Evolutionary conservation across 1,139 yeast genomes (phyloP), one percentile per base, ranked within the genome.

Genomic region (Yamadazyma siamensis): DNA sequence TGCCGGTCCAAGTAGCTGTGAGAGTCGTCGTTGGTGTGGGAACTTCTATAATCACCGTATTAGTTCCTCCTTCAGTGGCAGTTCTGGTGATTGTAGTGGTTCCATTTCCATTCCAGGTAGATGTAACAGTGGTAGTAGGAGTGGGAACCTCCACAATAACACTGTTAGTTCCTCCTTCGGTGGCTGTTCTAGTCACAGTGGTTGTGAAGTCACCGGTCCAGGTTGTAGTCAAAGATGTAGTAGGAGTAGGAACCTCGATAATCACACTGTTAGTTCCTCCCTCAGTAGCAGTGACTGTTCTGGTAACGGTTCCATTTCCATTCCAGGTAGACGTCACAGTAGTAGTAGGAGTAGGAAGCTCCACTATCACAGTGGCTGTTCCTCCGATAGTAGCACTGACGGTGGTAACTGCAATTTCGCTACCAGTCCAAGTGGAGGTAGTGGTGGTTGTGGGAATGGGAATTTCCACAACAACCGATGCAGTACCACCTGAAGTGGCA

Each of bases 181-280:
- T 18, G 10, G 20, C 35, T 3, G 47, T 37, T 6, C 20, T 15
- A 8, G 44, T 35, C n/a, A n/a, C n/a, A 14, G 40, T 39, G 19
- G 25, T 34, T 11, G 55, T 53, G 14, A 40, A 26, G 25, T 7
- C 20, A 18, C 20, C 20, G 10, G 20, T 29, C 25, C 32, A 21
- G 14, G 22, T 34, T 16, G 10, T 3, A 19, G 22, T 34, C 16
- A 16, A 21, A 15, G 44, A 40, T 13, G 35, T 30, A 4, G 30
- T 28, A 15, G 41, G 43, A 14, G 15, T 20, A 19, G 56, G 55
- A 21, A 40, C 42, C n/a, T 28, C 18, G 13, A 31, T 30, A 7
- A 31, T 17, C 2, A 49, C 49, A 17, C 43, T 36, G 27, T 37
- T 41, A 11, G 50, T 45, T 6, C 38, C 44, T 15, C 35, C 40